These are phyloP conservation scores for Diutina siamensis DNA, from an alignment of 1,139 yeast species.

Conservation along the genomic window DNA sequence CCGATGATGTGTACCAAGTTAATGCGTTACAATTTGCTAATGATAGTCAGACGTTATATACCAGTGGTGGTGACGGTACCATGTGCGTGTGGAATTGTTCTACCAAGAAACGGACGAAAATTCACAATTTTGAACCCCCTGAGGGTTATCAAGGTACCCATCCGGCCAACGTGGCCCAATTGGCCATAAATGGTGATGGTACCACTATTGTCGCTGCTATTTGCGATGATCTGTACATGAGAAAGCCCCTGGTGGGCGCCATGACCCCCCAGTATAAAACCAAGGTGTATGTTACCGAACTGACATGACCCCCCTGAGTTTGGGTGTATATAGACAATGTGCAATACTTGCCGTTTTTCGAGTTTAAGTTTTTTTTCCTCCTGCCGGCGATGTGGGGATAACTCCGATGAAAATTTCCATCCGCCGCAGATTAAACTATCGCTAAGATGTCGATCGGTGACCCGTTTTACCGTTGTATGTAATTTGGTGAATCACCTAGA, in stretches of 20 bases:
- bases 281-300: conserved; percentile 7
- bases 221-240: conserved; percentile 8
- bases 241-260: conserved; percentile 1
- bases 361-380: neutral
- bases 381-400: neutral
- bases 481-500: too few relatives aligned
- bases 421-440: too few relatives aligned
- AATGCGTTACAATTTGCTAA: conserved; percentile 52
- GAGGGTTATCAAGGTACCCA: neutral
- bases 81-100: conserved; percentile 71
- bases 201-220: conserved; percentile 8
- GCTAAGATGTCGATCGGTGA: too few relatives aligned
- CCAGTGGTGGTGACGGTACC: conserved; percentile 73
- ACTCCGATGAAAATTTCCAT: too few relatives aligned
- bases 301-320: too few relatives aligned
- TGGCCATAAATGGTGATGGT: neutral
- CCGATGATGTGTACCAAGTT: conserved; percentile 67
- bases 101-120: conserved; percentile 40
- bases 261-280: conserved; percentile 1
- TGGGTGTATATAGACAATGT: too few relatives aligned
- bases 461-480: too few relatives aligned
- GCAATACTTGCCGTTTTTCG: neutral
- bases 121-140: conserved; percentile 13
- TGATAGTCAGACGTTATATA: conserved; percentile 38
- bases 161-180: neutral